Base-by-base conservation (phyloP, 371 early-diverging fungal species). In the Coemansia sp. region DNA sequence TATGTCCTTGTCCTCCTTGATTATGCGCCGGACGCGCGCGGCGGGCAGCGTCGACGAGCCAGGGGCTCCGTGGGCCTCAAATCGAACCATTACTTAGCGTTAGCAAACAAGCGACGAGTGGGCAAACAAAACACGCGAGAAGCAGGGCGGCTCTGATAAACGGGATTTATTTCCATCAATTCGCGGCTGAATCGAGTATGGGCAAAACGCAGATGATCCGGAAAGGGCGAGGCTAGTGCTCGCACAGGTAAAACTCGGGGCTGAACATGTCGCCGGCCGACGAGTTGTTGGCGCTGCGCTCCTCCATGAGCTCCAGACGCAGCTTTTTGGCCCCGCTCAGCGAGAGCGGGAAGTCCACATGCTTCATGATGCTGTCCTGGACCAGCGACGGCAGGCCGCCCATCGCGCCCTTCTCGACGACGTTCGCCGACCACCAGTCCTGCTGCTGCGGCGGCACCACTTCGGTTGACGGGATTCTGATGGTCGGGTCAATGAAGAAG, bases 1-100 rank as follows among this genome's bases (percentile, higher is more conserved):
- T 2, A 92, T 81, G 52, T 90, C 93, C 71, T 86, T 87, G 74
- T 92, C 93, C 67, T 89, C 90, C 62, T 89, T 90, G 71, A 93
- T 89, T 62, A 93, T 87, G 38, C 90, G 84, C 55, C 89, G 87
- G 56, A 92, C 86, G 60, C 93, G 83, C n/a, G 93, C 88, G 12
- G 84, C 69, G 2, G 91, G 91, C 34, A 91, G 69, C 37, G 79
- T 77, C 1, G 86, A 83, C 2, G 80, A 75, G n/a, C 88, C 90
- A 16, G 86, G 64, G 9, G 67, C 68, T 6, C 60, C 52, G 7
- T 33, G 16, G 6, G 60, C 52, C 40, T 60, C 60, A 52, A 60
- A 60, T 5, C 43, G 40, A 42, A 60, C 60, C 60, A 60, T 60
- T 32, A 44, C 14, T 9, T n/a, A 12, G 8, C 11, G 12, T 18